Evolutionary conservation across 169 alveolate species (phyloP).

Genomic region (Babesia bovis): DNA sequence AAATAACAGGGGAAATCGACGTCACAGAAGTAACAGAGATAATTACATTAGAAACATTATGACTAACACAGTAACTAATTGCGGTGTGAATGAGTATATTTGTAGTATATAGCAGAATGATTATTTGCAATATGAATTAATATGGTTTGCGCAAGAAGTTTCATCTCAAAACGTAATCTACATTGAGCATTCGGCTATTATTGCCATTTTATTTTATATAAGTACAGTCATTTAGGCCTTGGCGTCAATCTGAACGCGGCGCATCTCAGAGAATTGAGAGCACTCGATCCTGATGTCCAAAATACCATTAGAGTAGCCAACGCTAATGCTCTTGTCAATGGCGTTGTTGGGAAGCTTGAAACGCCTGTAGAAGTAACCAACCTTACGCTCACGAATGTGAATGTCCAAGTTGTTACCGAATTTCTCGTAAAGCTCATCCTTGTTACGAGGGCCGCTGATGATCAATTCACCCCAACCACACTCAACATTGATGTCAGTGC

Average conservation of each 20-base stretch:
- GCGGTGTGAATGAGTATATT: too few species aligned
- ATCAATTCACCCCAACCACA: constrained; percentile 75
- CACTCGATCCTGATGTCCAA: constrained; percentile 49
- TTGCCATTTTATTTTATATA: too few species aligned
- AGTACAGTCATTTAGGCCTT: constrained; percentile 10
- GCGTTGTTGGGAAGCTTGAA: constrained; percentile 80
- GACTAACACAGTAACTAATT: too few species aligned
- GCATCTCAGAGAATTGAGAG: constrained; percentile 61
- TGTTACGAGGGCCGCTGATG: constrained; percentile 74
- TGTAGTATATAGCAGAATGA: too few species aligned
- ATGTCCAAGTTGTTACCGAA: constrained; percentile 75
- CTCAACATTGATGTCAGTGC: constrained; percentile 71
- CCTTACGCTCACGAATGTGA: constrained; percentile 78
- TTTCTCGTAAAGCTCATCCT: constrained; percentile 77
- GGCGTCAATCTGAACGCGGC: constrained; percentile 41
- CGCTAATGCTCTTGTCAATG: constrained; percentile 70
- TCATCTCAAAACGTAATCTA: too few species aligned
- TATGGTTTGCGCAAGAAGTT: too few species aligned
- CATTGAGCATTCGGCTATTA: too few species aligned
- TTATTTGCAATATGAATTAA: too few species aligned
- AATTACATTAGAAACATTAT: too few species aligned
- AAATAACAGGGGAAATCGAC: too few species aligned
- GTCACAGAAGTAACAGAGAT: too few species aligned
- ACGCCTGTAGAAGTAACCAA: constrained; percentile 77
- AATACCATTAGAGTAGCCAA: constrained; percentile 75